A percentile compares a stretch with the other conserved stretches of the same genome.
Conservation (phyloP, 805 yeast genomes). For the Wickerhamomyces queroliae region DNA sequence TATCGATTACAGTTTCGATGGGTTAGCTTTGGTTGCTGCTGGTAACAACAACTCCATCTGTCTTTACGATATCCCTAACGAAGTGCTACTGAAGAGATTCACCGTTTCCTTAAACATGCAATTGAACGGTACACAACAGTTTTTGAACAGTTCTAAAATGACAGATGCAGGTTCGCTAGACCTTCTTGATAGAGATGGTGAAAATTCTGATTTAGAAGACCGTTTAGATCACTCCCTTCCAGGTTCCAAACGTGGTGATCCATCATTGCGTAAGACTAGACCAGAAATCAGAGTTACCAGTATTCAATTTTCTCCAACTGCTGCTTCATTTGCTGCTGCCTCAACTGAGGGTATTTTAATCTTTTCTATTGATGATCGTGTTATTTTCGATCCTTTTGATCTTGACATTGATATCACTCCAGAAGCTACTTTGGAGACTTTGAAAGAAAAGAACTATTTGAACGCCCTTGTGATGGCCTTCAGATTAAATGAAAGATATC, state of each 20-base stretch:
- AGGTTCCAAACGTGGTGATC: constrained; percentile 78
- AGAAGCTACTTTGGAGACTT: constrained; percentile 55
- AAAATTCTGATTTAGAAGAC: constrained; percentile 79
- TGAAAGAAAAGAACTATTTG: constrained; percentile 53
- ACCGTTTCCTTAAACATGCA: constrained; percentile 86
- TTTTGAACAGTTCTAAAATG: constrained; percentile 73
- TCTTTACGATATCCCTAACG: constrained; percentile 83
- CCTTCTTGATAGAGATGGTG: constrained; percentile 79
- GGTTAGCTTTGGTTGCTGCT: constrained; percentile 81
- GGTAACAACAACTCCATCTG: constrained; percentile 92
- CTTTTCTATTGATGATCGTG: constrained; percentile 69
- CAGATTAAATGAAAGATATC: constrained; percentile 75
- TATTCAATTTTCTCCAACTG: constrained; percentile 83
- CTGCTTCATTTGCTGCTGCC: constrained; percentile 87
- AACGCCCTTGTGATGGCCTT: constrained; percentile 88
- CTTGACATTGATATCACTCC: constrained; percentile 91
- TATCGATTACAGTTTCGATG: constrained; percentile 84
- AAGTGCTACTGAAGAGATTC: constrained; percentile 77
- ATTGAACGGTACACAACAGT: constrained; percentile 78
- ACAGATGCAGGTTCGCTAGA: constrained; percentile 87
- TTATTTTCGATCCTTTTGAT: constrained; percentile 90
- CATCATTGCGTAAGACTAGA: constrained; percentile 65
- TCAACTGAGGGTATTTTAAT: constrained; percentile 90
- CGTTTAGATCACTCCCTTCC: constrained; percentile 73
- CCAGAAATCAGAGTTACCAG: constrained; percentile 82